Evolutionary conservation across 2,329 filamentous ascomycete genomes (phyloP).

Genomic region (Ustilaginoidea virens): DNA sequence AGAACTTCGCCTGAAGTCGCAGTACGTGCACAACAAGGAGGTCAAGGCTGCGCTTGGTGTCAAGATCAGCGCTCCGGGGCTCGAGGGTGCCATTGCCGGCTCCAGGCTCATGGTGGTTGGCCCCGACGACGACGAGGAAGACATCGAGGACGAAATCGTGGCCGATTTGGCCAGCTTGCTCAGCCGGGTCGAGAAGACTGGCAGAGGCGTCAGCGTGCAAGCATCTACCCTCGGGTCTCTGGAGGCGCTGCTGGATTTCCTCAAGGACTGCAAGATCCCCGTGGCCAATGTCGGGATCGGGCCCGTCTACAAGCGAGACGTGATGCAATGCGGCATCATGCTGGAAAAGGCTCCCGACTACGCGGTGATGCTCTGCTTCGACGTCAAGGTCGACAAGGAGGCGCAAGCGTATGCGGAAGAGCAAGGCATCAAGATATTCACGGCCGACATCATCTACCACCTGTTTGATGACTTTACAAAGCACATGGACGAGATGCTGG

Average conservation of each 20-base stretch:
- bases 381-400: constrained; percentile 98
- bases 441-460: constrained; percentile 97
- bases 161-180: constrained; percentile 83
- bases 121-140: constrained; percentile 89
- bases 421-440: constrained; percentile 93
- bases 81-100: constrained; percentile 91
- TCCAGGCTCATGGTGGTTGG: constrained; percentile 90
- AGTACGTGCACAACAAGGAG: constrained; percentile 98
- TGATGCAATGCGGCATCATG: constrained; percentile 93
- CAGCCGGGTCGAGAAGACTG: constrained; percentile 79
- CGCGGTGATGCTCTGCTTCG: constrained; percentile 99
- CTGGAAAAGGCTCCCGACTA: constrained; percentile 88
- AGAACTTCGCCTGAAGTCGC: constrained; percentile 86
- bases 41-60: constrained; percentile 97
- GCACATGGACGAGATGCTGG: constrained; percentile 76
- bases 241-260: constrained; percentile 89
- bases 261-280: constrained; percentile 90
- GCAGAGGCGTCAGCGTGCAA: constrained; percentile 91
- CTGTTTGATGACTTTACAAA: constrained; percentile 93
- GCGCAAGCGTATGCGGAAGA: constrained; percentile 83
- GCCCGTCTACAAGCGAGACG: constrained; percentile 93
- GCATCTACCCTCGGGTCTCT: constrained; percentile 94
- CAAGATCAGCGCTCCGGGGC: constrained; percentile 92
- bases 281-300: constrained; percentile 96
- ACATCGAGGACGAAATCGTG: constrained; percentile 93